Evolutionary conservation across 1,284 basidiomycete species (phyloP), one percentile per base, ranked within the genome.

Genomic region (Trichosporon asahii): DNA sequence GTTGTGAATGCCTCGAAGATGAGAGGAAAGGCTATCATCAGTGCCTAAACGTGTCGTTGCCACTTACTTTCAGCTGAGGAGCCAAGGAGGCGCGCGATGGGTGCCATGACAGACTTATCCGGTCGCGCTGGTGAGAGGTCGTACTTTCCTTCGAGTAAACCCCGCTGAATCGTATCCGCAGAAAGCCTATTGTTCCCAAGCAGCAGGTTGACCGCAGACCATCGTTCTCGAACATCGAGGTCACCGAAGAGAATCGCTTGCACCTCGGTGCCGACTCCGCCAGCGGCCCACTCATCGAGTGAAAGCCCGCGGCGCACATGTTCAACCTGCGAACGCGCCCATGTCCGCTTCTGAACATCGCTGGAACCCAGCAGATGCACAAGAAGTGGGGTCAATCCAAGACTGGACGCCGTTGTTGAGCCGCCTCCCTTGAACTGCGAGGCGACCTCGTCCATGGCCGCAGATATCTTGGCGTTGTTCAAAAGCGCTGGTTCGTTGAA

Each of bases 401-500:
- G 70, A 0, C 72, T 53, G 1, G 72, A 69, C 9, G 76, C 63
- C 5, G 76, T 31, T 8, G 57, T 33, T 3, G 57, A 61, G 57
- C 27, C 57, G 29, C 57, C 57, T 14, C n/a, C 57, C 57, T 61
- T 61, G 6, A 66, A 0, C 69, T 65, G 12, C 2, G 66, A 63
- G 3, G 78, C 64, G 15, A 74, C 76, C 23, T 65, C 29, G 53
- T 79, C 78, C 27, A 79, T 40, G 0, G 78, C 60, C 5, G 40
- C 44, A 49, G 87, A 78, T 57, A 93, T 83, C 27, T 84, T 81
- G 1, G 84, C 68, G 74, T 90, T 85, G 49, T 82, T 85, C 55
- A 93, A 85, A 60, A 93, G 82, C 25, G 83, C 83, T 71, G 89
- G 85, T 82, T 91, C 91, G 33, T 87, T 88, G 67, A 93, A 81